phyloP scores from a whole-genome alignment of 352 stramenopile species.

The Globisporangium cederbergense region DNA sequence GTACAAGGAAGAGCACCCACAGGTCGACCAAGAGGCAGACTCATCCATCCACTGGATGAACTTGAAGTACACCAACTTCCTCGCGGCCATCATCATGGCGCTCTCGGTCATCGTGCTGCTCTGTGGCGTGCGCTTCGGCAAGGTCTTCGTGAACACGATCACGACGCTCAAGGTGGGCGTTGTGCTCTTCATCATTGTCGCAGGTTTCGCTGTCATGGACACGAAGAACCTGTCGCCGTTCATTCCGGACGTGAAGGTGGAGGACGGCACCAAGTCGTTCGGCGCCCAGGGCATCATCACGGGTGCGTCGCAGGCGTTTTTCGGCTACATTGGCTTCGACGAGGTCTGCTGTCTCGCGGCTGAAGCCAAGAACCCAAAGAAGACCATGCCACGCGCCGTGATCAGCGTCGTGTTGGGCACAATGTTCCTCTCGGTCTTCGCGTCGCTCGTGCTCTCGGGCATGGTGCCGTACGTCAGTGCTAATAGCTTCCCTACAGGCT shows the following conservation, averaged over 20 bases:
- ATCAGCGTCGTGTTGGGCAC: slow-evolving; percentile 74
- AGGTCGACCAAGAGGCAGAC: slow-evolving; percentile 14
- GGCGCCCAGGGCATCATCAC: slow-evolving; percentile 59
- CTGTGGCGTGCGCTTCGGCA: slow-evolving; percentile 84
- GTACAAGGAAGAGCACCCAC: slow-evolving; percentile 37
- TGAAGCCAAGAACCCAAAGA: slow-evolving; percentile 60
- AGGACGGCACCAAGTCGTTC: slow-evolving; percentile 16
- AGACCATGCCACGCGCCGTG: slow-evolving; percentile 73
- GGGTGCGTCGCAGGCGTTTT: slow-evolving; percentile 86
- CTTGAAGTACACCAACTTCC: slow-evolving; percentile 51
- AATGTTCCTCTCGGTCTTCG: slow-evolving; percentile 58
- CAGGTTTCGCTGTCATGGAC: slow-evolving; percentile 82
- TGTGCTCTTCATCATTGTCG: slow-evolving; percentile 91
- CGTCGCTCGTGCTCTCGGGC: slow-evolving; percentile 79
- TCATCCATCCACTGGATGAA: slow-evolving; percentile 49
- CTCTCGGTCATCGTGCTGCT: slow-evolving; percentile 71
- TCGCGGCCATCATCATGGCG: slow-evolving; percentile 68
- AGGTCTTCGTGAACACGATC: slow-evolving; percentile 88
- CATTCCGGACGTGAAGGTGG: slow-evolving; percentile 27
- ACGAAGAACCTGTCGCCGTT: slow-evolving; percentile 81
- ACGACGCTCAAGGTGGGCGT: slow-evolving; percentile 78
- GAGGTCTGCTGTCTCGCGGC: slow-evolving; percentile 89
- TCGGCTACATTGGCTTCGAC: slow-evolving; percentile 93
- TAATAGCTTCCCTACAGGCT: slow-evolving; percentile 37
- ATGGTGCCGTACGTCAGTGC: slow-evolving; percentile 34